Evolutionary conservation across 2,329 filamentous ascomycete species (phyloP).

Genomic region (Phialophora tarda): DNA sequence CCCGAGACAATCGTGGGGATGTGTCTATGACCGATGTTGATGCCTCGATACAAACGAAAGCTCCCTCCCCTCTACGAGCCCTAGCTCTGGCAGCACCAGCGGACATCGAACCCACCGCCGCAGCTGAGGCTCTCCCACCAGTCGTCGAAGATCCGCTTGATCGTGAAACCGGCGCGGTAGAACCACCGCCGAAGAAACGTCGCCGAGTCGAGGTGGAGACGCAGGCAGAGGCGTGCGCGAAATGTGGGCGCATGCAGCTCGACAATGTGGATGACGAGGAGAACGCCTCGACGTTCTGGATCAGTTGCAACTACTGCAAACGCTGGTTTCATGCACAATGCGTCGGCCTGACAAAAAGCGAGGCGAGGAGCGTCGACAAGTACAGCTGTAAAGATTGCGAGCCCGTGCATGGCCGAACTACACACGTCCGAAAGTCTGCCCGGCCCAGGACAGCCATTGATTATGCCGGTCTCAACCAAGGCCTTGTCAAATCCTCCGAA

Average conservation of each 20-base stretch:
- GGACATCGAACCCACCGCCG: background rate
- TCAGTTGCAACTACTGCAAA: constrained; percentile 71
- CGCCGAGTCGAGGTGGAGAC: constrained; percentile 29
- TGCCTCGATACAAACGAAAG: constrained; percentile 9
- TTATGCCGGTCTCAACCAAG: constrained; percentile 70
- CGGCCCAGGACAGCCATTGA: constrained; percentile 70
- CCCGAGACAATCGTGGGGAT: background rate
- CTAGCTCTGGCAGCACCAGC: background rate
- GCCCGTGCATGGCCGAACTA: constrained; percentile 66
- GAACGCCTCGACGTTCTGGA: constrained; percentile 60
- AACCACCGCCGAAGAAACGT: constrained; percentile 28
- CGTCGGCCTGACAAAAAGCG: constrained; percentile 68
- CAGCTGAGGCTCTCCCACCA: background rate
- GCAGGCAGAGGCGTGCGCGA: constrained; percentile 53
- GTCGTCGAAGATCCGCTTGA: constrained; percentile 12
- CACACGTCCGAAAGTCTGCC: constrained; percentile 69
- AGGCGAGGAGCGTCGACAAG: constrained; percentile 70
- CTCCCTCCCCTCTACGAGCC: background rate
- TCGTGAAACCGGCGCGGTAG: background rate
- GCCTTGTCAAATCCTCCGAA: constrained; percentile 67
- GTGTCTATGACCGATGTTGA: background rate
- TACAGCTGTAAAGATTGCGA: constrained; percentile 68
- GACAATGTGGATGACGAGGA: constrained; percentile 55
- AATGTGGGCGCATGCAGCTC: constrained; percentile 62
- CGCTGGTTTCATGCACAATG: constrained; percentile 72